Evolutionary conservation across 2,329 filamentous ascomycete genomes (phyloP), one percentile per base, ranked within the genome.

Genomic region (Ophiostoma novo-ulmi): DNA sequence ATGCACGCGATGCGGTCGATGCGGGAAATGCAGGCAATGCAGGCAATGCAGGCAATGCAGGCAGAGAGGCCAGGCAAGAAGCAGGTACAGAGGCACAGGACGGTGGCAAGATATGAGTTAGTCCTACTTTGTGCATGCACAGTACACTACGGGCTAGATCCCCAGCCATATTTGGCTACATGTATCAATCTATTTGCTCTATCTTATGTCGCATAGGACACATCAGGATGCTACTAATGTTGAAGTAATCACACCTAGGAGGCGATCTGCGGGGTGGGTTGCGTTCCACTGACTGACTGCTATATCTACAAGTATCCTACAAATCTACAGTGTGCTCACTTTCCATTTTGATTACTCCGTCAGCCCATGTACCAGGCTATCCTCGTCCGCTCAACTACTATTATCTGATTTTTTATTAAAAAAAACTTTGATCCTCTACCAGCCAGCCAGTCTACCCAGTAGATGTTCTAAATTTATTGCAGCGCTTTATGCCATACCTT

Each of bases 71-170:
- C 35, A 64, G 61, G 31, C 31, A 64, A 64, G 61, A 64, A 64
- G 61, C 61, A 64, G 61, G 61, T 64, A 64, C 61, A 64, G 61
- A 64, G 35, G 61, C 39, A 38, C 61, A 64, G 61, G 58, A 63
- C 13, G 26, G 58, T 63, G 26, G 58, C 61, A 39, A 64, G 17
- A 38, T 64, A 64, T 35, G 61, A 64, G 31, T 64, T 64, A 64
- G 61, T 64, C 61, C 61, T 64, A 64, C 61, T 64, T 64, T 39
- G 61, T 64, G 35, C 61, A 64, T 64, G 35, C 58, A 39, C 35
- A 39, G 61, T 8, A 64, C 35, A 38, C 26, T 39, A 5, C 61
- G 39, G 35, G 35, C 17, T 64, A 14, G 35, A 64, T 36, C 8
- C 17, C 61, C 13, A 35, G 55, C n/a, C 52, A 58, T 26, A n/a